phyloP scores from a whole-genome alignment of 805 yeast genomes.

The Starmerella floris region DNA sequence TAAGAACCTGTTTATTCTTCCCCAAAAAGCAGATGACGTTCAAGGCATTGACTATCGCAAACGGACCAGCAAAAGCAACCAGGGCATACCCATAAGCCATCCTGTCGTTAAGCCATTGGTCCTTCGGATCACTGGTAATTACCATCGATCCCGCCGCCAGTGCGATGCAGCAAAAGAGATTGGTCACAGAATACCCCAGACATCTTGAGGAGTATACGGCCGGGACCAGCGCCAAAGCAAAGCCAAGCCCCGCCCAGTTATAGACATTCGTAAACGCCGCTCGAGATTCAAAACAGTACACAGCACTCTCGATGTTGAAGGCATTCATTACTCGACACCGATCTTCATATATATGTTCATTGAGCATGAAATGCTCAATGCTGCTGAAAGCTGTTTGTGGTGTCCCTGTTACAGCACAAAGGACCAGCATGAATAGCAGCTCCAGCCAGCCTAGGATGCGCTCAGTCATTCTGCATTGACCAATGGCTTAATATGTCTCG shows the following conservation, averaged over 20 bases:
- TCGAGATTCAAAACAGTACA: slow-evolving; percentile 16
- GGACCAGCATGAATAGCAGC: slow-evolving; percentile 10
- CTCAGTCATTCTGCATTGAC: neutral
- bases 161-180: slow-evolving; percentile 13
- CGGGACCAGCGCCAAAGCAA: slow-evolving; percentile 13
- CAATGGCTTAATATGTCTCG: too few relatives aligned
- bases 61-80: slow-evolving; percentile 16
- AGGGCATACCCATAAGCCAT: slow-evolving; percentile 15
- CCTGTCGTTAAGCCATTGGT: slow-evolving; percentile 16
- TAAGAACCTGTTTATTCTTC: neutral
- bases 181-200: slow-evolving; percentile 17
- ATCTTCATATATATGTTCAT: slow-evolving; percentile 19
- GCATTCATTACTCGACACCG: slow-evolving; percentile 13
- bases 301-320: neutral
- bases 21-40: neutral
- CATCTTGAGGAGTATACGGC: slow-evolving; percentile 14
- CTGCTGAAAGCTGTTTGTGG: slow-evolving; percentile 18
- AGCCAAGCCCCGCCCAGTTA: slow-evolving; percentile 7
- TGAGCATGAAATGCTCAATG: slow-evolving; percentile 17
- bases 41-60: slow-evolving; percentile 12
- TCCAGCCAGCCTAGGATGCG: neutral
- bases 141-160: slow-evolving; percentile 19
- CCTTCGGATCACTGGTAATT: slow-evolving; percentile 10
- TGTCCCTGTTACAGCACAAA: slow-evolving; percentile 15
- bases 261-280: slow-evolving; percentile 14